phyloP scores from a whole-genome alignment of 148 eudicot species.

The Rhododendron williamsianum region DNA sequence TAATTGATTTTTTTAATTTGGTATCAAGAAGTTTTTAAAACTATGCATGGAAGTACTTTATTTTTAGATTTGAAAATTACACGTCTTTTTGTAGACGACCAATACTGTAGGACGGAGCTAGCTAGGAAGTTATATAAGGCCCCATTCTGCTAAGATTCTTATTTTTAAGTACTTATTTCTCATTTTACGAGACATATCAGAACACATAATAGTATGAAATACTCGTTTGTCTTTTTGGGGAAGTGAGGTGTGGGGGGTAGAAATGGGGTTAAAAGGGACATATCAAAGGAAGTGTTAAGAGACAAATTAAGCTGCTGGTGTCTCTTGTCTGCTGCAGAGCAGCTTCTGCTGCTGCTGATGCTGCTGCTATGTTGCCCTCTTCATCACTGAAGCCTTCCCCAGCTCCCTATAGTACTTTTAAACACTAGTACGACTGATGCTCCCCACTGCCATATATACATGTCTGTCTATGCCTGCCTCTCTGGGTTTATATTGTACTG shows the following conservation, averaged over 20 bases:
- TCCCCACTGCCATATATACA: not conserved
- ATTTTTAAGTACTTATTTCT: no score
- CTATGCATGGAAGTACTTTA: no score
- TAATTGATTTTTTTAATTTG: no score
- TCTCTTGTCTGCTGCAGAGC: not conserved
- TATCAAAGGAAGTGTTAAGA: slow-evolving; percentile 16
- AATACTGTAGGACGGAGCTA: no score
- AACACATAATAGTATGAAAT: no score
- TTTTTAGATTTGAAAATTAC: no score
- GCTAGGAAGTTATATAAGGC: no score
- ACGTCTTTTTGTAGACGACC: no score
- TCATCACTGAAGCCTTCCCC: not conserved
- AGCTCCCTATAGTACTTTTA: not conserved
- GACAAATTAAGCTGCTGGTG: slow-evolving; percentile 15
- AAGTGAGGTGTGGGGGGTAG: not conserved
- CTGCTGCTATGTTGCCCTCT: not conserved
- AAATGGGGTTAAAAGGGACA: slow-evolving; percentile 22
- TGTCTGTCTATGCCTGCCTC: slow-evolving; percentile 2
- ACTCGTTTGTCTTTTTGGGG: no score
- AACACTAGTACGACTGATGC: not conserved
- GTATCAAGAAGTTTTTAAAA: no score
- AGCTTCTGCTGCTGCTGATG: not conserved
- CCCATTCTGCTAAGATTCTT: no score
- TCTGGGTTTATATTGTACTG: not conserved
- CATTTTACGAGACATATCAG: no score